These are phyloP conservation scores for Chrysopogon serrulatus DNA, from an alignment of 176 grass and related monocot genomes.

Conservation along the genomic window DNA sequence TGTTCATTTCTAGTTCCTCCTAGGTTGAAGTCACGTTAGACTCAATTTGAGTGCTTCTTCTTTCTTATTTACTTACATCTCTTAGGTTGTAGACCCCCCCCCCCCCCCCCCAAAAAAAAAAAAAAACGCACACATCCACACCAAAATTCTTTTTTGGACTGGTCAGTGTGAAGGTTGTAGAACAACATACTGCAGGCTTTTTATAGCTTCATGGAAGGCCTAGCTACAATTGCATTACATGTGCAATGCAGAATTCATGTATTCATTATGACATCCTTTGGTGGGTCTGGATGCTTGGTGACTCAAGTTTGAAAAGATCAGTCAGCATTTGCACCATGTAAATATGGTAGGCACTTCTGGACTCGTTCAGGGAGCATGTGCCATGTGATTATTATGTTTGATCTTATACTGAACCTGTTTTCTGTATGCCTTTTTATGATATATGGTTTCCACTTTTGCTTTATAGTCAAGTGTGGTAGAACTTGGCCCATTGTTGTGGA, in stretches of 20 bases:
- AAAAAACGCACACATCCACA: too few species aligned
- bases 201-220: neutral
- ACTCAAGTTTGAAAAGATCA: neutral
- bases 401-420: neutral
- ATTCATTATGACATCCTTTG: neutral
- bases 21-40: neutral
- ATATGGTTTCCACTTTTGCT: neutral
- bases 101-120: too few species aligned
- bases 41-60: too few species aligned
- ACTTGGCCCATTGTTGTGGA: neutral
- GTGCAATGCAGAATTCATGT: neutral
- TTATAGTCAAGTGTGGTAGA: neutral
- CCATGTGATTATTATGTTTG: neutral
- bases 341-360: neutral
- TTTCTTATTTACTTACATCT: too few species aligned
- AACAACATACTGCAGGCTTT: neutral
- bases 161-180: neutral
- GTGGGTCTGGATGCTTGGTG: neutral
- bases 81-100: too few species aligned
- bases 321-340: neutral
- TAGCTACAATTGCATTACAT: neutral
- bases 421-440: neutral
- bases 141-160: too few species aligned
- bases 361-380: neutral
- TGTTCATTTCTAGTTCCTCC: neutral